phyloP scores from a whole-genome alignment of 768 basidiomycete genomes.

The Lenzites betulinus region DNA sequence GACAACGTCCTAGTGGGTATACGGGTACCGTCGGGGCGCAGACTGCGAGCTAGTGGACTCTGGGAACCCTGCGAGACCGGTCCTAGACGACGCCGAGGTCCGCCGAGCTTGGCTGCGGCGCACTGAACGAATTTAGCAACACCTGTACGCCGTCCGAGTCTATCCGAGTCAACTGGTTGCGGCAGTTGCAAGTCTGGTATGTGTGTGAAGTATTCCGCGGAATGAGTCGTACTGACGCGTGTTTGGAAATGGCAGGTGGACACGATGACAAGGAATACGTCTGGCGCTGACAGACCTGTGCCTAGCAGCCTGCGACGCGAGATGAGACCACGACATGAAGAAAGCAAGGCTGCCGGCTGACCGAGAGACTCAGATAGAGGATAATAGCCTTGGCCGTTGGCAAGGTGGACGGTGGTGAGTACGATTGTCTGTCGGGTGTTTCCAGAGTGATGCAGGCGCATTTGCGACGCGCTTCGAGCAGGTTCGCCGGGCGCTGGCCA shows the following conservation, averaged over 20 bases:
- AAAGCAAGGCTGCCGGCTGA: conserved; percentile 8
- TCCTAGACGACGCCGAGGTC: conserved; percentile 7
- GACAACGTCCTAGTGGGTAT: conserved; percentile 1
- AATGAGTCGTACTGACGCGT: conserved; percentile 3
- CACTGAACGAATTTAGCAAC: background rate
- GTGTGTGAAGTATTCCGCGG: conserved; percentile 1
- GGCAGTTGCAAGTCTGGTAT: conserved; percentile 2
- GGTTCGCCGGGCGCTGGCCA: background rate
- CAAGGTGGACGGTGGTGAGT: conserved; percentile 3
- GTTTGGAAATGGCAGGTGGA: background rate
- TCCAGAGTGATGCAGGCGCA: conserved; percentile 7
- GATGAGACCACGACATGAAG: background rate
- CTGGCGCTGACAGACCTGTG: conserved; percentile 4
- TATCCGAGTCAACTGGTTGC: conserved; percentile 6
- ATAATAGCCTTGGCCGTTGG: background rate
- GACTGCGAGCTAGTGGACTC: background rate
- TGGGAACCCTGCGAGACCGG: background rate
- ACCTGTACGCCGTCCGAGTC: no score
- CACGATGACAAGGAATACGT: background rate
- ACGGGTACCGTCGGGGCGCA: background rate
- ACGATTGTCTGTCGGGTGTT: conserved; percentile 5
- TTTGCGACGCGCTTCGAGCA: background rate
- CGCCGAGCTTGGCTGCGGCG: conserved; percentile 3
- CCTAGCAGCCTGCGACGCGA: background rate
- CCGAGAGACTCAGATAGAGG: background rate